Evolutionary conservation across 495 filamentous ascomycete species (phyloP), one percentile per base, ranked within the genome.

Genomic region (Talaromyces borbonicus): DNA sequence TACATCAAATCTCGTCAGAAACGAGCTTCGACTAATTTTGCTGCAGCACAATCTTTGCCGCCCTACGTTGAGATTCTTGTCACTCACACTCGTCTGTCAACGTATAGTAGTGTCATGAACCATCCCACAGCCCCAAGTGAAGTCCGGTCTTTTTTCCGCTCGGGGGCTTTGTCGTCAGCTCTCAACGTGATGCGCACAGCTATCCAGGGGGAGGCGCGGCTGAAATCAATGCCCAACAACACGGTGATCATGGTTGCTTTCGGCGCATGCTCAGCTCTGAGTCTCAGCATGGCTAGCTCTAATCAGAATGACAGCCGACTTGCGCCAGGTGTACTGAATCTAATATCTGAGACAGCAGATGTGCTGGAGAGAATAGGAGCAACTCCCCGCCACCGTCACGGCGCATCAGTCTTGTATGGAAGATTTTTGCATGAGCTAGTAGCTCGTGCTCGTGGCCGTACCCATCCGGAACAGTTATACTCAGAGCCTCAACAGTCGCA

Each of bases 241-340:
- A 80, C 82, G 0, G 78, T 80, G 30, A 85, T 84, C 51, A 85
- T 84, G 82, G 84, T 85, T 18, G 82, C 81, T 4, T 86, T 83
- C 45, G 81, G 81, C 1, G 82, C 82, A 14, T 84, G 81, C 52
- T 81, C 83, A 37, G 80, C 81, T 1, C 66, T 86, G 16, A 74
- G 74, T 26, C 72, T 85, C 6, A 79, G 78, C 50, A 68, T 75
- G 1, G 72, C 78, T 42, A 71, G 75, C 8, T 62, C 71, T 5
- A 79, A 73, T 32, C 27, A 32, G 14, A 32, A 36, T 14, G 30
- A 35, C 6, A 46, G 36, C 20, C 43, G 30, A 11, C 59, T 84
- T 3, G 79, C 81, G 7, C 80, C 81, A 1, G 85, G 82, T 45
- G 78, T 85, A 5, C 63, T 80, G 11, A 74, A 73, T 9, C 60